phyloP scores from a whole-genome alignment of 225 moss, liverwort and hornwort genomes.

The Physcomitrium patens region DNA sequence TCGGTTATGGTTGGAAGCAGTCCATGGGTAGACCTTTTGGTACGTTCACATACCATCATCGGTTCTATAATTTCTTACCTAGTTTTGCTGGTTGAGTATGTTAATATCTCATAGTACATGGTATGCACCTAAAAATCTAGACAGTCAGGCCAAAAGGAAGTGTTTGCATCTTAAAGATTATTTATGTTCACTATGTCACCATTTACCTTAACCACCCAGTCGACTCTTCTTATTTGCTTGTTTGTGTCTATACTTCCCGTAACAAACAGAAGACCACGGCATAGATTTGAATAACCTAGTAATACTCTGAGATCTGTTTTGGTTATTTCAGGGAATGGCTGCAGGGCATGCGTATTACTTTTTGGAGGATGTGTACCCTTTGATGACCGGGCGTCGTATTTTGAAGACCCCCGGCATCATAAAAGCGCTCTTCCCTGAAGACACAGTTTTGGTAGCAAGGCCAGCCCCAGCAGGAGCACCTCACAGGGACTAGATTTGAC shows the following conservation, averaged over 20 bases:
- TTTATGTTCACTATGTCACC: neutral
- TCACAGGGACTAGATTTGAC: conserved; percentile 10
- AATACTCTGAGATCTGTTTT: neutral
- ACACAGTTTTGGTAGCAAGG: conserved; percentile 55
- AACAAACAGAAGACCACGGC: too few relatives aligned
- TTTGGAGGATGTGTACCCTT: conserved; percentile 77
- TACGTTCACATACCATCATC: conserved; percentile 25
- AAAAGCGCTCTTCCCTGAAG: conserved; percentile 71
- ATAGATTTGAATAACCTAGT: neutral
- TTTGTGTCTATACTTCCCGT: neutral
- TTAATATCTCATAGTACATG: neutral
- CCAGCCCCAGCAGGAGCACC: conserved; percentile 28
- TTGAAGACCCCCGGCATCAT: conserved; percentile 74
- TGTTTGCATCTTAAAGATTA: neutral
- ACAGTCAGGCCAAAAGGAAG: neutral
- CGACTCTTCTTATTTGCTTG: neutral
- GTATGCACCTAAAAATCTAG: neutral
- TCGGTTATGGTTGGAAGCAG: conserved; percentile 81
- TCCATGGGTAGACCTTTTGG: conserved; percentile 86
- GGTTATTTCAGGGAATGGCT: conserved; percentile 62
- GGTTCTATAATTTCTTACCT: neutral
- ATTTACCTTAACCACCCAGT: neutral
- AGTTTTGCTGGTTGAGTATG: neutral
- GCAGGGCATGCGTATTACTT: conserved; percentile 84
- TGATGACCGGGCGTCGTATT: conserved; percentile 76